Evolutionary conservation across 2,329 filamentous ascomycete genomes (phyloP).

Genomic region (Amphichorda felina): DNA sequence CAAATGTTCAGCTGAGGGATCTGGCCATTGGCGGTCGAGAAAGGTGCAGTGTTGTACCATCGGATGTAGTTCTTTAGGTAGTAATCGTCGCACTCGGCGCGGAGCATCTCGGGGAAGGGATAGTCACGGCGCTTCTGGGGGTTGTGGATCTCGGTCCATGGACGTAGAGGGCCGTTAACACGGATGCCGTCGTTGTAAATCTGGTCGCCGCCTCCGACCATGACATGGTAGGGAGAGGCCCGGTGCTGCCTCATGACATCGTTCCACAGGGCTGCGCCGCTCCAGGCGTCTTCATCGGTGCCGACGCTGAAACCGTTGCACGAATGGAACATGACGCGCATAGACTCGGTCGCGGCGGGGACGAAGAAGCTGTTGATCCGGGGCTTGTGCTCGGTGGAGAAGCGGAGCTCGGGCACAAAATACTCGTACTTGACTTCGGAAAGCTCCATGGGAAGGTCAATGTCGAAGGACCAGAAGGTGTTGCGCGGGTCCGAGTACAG

Average conservation of each 20-base stretch:
- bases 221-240: conserved; percentile 80
- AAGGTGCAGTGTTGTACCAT: conserved; percentile 76
- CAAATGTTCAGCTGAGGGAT: conserved; percentile 96
- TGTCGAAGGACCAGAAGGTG: conserved; percentile 90
- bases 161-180: conserved; percentile 67
- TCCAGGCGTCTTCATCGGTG: conserved; percentile 76
- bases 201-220: conserved; percentile 89
- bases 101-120: conserved; percentile 67
- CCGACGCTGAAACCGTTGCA: conserved; percentile 94
- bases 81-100: conserved; percentile 76
- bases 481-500: conserved; percentile 53
- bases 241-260: conserved; percentile 79
- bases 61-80: conserved; percentile 83
- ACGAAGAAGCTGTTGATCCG: conserved; percentile 68
- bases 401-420: conserved; percentile 53
- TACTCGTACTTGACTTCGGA: conserved; percentile 72
- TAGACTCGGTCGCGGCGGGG: conserved; percentile 69
- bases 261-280: conserved; percentile 88
- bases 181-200: conserved; percentile 93
- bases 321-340: conserved; percentile 98
- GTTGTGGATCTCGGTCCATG: conserved; percentile 76
- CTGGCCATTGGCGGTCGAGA: conserved; percentile 75
- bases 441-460: conserved; percentile 63
- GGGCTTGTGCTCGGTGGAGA: conserved; percentile 42
- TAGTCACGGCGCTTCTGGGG: conserved; percentile 69